A percentile compares a stretch with the other conserved stretches of the same genome.
Conservation (phyloP, 208 protist species). For the Leishmania mexicana region DNA sequence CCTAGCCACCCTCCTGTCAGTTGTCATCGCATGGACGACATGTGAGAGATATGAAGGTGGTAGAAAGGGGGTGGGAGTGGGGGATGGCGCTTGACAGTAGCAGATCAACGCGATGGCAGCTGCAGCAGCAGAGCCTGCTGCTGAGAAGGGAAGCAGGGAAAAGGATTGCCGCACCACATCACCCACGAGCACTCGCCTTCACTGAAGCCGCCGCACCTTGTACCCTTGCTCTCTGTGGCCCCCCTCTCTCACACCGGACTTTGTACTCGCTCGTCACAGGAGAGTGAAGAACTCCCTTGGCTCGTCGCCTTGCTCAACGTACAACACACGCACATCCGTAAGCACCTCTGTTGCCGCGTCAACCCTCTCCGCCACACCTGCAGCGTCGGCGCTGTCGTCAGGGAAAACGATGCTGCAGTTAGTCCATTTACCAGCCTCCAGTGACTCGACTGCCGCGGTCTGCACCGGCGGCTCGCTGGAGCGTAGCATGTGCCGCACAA, state of each 20-base stretch:
- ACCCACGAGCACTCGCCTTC: neutral
- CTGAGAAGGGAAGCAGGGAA: neutral
- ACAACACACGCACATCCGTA: constrained; percentile 31
- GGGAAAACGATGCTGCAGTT: constrained; percentile 19
- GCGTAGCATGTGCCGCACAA: constrained; percentile 9
- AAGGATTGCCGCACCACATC: neutral
- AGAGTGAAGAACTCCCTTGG: constrained; percentile 72
- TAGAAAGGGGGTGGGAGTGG: neutral
- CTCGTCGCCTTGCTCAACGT: constrained; percentile 68
- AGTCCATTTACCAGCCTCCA: constrained; percentile 3
- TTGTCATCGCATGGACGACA: neutral
- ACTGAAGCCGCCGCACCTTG: neutral
- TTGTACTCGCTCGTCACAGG: constrained; percentile 7
- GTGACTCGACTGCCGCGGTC: neutral
- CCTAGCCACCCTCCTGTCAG: neutral
- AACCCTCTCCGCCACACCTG: neutral
- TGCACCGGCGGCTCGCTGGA: neutral
- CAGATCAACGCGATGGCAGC: neutral
- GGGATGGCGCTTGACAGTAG: neutral
- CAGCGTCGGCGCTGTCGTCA: neutral
- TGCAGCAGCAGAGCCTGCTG: neutral
- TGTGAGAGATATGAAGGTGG: neutral
- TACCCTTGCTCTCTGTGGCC: neutral
- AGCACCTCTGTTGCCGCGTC: neutral
- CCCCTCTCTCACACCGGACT: neutral